Base-by-base conservation (phyloP, 257 asterid genomes). In the Fraxinus americana region DNA sequence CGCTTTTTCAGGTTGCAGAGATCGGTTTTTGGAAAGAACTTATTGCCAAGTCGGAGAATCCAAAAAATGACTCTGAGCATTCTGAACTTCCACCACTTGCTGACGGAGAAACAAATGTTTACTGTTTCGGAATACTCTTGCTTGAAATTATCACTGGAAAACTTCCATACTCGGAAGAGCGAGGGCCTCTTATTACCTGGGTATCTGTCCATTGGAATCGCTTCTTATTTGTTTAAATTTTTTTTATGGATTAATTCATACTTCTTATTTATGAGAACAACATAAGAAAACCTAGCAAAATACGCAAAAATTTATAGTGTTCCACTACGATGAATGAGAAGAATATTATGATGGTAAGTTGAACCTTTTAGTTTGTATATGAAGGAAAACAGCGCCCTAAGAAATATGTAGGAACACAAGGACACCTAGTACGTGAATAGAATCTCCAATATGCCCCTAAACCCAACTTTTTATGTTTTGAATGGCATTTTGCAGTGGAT, bases 91-190 rank as follows among this genome's bases (percentile, higher is more conserved):
- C 89, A 12, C 87, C 85, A 1, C 87, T 57, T 68, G 91, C 91
- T 48, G 92, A 89, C 67, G 85, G 74, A 13, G 98, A 92, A 74
- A 87, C 90, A 16, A 92, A 95, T 73, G 83, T 89, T 29, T 87
- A 88, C 82, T 82, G 88, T 68, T 95, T 93, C 41, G 97, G 99
- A 72, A 25, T 93, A 41, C 72, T 93, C 82, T 36, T 87, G 90
- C 94, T 95, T 5, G 99, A 95, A 89, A 78, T 83, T 16, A 85
- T 95, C 36, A 79, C 97, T 10, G 97, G 96, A 57, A 93, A 79
- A 89, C 92, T 79, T 52, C 90, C 91, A 8, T 71, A 81, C 84
- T 84, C 97, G 1, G 91, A 87, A 59, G 97, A 91, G 77, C 85
- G 87, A 69, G 91, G 92, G 41, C 48, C 74, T 80, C 85, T 93